Conservation (phyloP, 768 basidiomycete genomes). For the Panaeolus cyanescens region DNA sequence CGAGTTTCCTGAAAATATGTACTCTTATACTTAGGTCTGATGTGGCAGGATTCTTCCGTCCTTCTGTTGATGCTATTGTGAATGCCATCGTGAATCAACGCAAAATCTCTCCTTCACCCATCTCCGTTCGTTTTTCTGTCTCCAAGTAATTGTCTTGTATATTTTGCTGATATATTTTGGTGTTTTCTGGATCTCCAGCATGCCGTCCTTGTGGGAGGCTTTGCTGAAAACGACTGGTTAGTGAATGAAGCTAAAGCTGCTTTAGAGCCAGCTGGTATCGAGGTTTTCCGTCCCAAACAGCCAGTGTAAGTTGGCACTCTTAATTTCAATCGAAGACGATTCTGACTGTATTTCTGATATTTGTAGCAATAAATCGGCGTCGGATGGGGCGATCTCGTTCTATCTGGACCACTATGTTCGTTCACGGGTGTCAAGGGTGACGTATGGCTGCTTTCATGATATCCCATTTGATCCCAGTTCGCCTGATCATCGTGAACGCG, state of each 20-base stretch:
- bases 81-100: constrained; percentile 25
- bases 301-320: constrained; percentile 8
- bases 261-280: constrained; percentile 7
- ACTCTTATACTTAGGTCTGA: constrained; percentile 20
- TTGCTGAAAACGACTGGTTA: constrained; percentile 17
- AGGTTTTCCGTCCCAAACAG: constrained; percentile 18
- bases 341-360: neutral
- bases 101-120: constrained; percentile 18
- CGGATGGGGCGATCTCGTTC: constrained; percentile 22
- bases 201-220: constrained; percentile 19
- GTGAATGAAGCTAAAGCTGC: constrained; percentile 1
- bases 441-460: constrained; percentile 14
- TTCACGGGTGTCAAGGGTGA: constrained; percentile 15
- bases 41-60: constrained; percentile 36
- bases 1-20: constrained; percentile 24
- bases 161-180: neutral
- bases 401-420: constrained; percentile 20
- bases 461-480: constrained; percentile 4
- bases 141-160: too few species aligned
- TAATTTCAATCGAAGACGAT: neutral
- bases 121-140: constrained; percentile 23
- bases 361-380: constrained; percentile 17
- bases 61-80: constrained; percentile 33
- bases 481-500: constrained; percentile 8
- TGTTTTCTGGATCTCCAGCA: neutral